Conservation (phyloP, 1,139 yeast species). For the Trichomonascaceae sp. region DNA sequence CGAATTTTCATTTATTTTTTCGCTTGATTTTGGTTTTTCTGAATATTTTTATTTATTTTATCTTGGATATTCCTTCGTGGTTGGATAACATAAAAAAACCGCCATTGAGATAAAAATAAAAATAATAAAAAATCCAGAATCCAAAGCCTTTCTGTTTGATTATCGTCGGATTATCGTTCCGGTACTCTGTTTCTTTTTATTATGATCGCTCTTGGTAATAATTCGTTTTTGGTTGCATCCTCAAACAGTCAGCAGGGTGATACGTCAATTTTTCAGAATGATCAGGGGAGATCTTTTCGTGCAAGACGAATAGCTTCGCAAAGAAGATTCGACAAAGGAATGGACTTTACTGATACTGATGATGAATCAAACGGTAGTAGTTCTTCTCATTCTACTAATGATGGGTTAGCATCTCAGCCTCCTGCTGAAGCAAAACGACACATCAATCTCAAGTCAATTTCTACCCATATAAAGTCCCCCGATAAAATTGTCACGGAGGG, state of each 20-base stretch:
- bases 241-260: neutral
- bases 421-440: neutral
- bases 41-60: neutral
- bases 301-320: neutral
- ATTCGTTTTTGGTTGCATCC: neutral
- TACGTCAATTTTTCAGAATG: neutral
- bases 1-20: neutral
- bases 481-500: conserved; percentile 9
- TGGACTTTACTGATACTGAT: neutral
- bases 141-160: neutral
- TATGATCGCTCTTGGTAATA: neutral
- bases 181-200: neutral
- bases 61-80: neutral
- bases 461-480: neutral
- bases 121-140: neutral
- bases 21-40: neutral
- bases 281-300: neutral
- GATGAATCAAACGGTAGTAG: neutral
- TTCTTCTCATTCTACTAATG: neutral
- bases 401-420: neutral
- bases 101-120: neutral
- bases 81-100: neutral
- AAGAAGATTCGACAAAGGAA: neutral
- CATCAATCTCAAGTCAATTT: neutral
- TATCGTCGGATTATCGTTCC: neutral